phyloP scores from a whole-genome alignment of 148 eudicot species.

The Spergularia bocconei region DNA sequence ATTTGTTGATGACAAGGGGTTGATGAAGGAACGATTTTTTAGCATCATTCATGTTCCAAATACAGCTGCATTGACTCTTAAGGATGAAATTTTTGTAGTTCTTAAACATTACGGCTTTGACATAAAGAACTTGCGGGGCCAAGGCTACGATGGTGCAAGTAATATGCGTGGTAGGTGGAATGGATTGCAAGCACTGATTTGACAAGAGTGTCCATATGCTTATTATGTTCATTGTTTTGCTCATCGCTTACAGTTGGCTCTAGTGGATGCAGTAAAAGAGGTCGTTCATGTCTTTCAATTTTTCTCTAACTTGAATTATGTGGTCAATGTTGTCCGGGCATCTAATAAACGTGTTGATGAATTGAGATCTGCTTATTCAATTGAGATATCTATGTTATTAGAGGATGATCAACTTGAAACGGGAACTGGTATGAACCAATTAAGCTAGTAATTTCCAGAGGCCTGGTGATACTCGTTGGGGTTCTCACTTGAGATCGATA shows the following conservation, averaged over 20 bases:
- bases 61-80: constrained; percentile 2
- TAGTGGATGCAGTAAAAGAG: constrained; percentile 5
- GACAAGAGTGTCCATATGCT: constrained; percentile 9
- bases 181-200: constrained; percentile 9
- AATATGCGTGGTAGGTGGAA: constrained; percentile 11
- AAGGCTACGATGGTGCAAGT: constrained; percentile 17
- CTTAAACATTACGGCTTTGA: background rate
- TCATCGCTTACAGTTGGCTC: constrained; percentile 9
- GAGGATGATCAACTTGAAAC: background rate
- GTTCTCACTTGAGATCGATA: constrained; percentile 1
- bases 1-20: constrained; percentile 5
- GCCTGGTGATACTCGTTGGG: constrained; percentile 3
- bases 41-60: background rate
- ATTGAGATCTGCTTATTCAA: background rate
- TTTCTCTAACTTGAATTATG: background rate
- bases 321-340: background rate
- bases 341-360: constrained; percentile 1
- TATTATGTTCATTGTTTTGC: constrained; percentile 15
- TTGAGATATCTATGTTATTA: background rate
- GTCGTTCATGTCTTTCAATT: background rate
- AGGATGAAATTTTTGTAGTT: background rate
- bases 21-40: background rate
- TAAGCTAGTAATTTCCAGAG: background rate
- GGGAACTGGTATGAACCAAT: background rate
- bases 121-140: background rate